Evolutionary conservation across 192 early-diverging fungal species (phyloP).

Genomic region (Backusella tarrabulga): DNA sequence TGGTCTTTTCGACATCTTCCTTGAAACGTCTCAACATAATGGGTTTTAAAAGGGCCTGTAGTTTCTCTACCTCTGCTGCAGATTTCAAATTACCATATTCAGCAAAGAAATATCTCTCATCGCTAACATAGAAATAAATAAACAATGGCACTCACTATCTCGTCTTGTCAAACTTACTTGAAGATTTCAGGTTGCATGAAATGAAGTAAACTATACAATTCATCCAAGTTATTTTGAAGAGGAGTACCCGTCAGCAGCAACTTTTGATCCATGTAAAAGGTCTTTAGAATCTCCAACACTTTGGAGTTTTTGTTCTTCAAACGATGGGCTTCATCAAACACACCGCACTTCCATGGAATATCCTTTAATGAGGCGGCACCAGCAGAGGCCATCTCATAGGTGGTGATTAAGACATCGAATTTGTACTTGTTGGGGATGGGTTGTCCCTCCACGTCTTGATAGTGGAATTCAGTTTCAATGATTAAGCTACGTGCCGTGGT

Average conservation of each 20-base stretch:
- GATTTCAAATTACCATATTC: conserved; percentile 69
- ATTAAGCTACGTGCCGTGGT: conserved; percentile 65
- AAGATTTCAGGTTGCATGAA: conserved; percentile 79
- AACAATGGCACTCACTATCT: conserved; percentile 6
- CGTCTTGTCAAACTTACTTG: conserved; percentile 23
- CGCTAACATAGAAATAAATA: conserved; percentile 26
- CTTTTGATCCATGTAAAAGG: conserved; percentile 73
- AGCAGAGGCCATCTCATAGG: conserved; percentile 56
- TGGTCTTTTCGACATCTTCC: conserved; percentile 85
- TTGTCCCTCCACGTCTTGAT: conserved; percentile 49
- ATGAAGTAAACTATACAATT: conserved; percentile 78
- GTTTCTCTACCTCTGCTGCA: conserved; percentile 70
- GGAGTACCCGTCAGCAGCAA: conserved; percentile 84
- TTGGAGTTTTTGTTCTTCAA: conserved; percentile 84
- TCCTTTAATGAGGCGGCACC: conserved; percentile 66
- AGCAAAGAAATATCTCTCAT: conserved; percentile 64
- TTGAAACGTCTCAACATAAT: conserved; percentile 85
- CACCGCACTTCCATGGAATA: conserved; percentile 69
- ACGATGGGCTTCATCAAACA: conserved; percentile 83
- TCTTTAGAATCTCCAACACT: conserved; percentile 71
- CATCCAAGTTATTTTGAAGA: conserved; percentile 79
- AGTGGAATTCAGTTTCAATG: conserved; percentile 81
- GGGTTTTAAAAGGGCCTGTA: conserved; percentile 76
- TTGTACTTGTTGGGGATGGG: conserved; percentile 50
- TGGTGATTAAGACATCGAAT: conserved; percentile 61